A percentile compares a stretch with the other conserved stretches of the same genome.
Conservation (phyloP, 2,329 filamentous ascomycete genomes). For the Diplodia mutila region DNA sequence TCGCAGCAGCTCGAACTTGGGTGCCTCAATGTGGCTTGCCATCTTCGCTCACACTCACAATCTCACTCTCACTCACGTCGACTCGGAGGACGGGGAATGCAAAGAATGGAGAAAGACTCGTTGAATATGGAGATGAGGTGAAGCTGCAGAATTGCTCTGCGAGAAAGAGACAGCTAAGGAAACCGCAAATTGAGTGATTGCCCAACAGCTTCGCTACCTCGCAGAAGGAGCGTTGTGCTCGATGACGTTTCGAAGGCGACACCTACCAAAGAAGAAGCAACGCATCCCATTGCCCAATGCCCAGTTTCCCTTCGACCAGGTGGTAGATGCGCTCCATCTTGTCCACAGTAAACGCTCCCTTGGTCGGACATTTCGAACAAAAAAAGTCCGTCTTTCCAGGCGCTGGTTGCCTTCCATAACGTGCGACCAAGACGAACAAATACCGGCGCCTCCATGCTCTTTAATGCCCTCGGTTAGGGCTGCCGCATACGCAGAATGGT, state of each 20-base stretch:
- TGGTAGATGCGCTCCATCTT: background rate
- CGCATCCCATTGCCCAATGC: background rate
- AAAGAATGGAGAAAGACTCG: background rate
- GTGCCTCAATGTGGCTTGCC: background rate
- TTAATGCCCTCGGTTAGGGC: background rate
- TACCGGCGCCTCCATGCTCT: background rate
- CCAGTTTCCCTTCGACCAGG: background rate
- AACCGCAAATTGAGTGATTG: background rate
- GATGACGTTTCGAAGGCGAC: background rate
- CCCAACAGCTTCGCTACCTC: background rate
- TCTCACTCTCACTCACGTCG: background rate
- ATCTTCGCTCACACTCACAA: background rate
- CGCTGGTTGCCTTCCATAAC: background rate
- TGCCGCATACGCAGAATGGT: background rate
- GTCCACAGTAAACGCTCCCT: background rate
- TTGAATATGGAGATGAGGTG: background rate
- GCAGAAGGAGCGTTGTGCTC: background rate
- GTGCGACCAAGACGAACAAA: background rate
- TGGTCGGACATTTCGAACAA: too few species aligned
- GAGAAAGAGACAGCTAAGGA: background rate
- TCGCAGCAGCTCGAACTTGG: conserved; percentile 7
- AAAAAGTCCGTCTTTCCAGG: background rate
- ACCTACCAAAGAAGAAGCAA: background rate
- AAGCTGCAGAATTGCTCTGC: background rate
- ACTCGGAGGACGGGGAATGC: background rate